phyloP scores from a whole-genome alignment of 257 asterid genomes.

The Henckelia pumila region DNA sequence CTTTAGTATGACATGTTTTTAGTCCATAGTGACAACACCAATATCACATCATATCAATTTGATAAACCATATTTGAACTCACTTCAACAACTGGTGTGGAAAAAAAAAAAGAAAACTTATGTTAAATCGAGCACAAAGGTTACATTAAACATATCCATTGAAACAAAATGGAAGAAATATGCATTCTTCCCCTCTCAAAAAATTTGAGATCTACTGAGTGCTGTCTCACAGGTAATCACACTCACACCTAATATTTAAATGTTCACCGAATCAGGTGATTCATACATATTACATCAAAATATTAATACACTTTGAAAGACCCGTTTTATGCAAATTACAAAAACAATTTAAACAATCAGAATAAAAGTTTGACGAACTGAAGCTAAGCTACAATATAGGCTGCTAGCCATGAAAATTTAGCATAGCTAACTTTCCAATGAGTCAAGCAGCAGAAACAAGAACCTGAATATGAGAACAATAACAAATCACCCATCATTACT shows the following conservation, averaged over 20 bases:
- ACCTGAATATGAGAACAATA: background rate
- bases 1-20: background rate
- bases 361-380: background rate
- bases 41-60: background rate
- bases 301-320: no score
- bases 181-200: background rate
- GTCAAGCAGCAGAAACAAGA: background rate
- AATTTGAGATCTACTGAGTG: background rate
- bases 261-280: background rate
- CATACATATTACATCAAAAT: background rate
- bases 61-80: background rate
- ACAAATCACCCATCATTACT: background rate
- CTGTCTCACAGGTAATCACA: background rate
- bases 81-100: background rate
- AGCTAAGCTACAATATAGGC: background rate
- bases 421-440: background rate
- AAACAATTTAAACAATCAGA: background rate
- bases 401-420: background rate
- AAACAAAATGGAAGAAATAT: constrained; percentile 6
- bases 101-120: constrained; percentile 3
- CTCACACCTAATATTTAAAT: background rate
- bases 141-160: background rate
- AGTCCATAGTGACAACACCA: constrained; percentile 1
- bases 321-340: background rate
- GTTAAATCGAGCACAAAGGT: background rate